Evolutionary conservation across 306 rosid species (phyloP), one percentile per base, ranked within the genome.

Genomic region (Glycine soja): DNA sequence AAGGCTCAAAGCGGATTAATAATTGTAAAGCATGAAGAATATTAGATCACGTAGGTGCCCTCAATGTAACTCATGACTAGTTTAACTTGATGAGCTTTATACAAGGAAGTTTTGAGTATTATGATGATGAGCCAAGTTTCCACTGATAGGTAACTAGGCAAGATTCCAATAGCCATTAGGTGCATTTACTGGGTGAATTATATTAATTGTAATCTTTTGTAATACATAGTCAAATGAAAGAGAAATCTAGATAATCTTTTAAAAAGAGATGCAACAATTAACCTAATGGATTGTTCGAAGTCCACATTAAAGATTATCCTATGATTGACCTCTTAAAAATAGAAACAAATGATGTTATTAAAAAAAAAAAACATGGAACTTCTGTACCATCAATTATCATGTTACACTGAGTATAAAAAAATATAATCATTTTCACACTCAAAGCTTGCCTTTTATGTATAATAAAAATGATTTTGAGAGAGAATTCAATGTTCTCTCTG

Each of bases 1-100:
- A 61, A 19, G 47, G 18, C 67, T 16, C 18, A 38, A 42, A 59
- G 54, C 48, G 50, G n/a, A 61, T 15, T 7, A 75, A 57, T 74
- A 75, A 78, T 80, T 36, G 67, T 10, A 7, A 43, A 70, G 67
- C n/a, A 59, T 8, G 68, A 46, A 56, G 59, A 70, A n/a, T 43
- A 16, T 7, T 38, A 47, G 59, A 56, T 56, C 32, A 16, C 2
- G 7, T 16, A 56, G 63, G 32, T 16, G 5, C 15, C 12, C 7
- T 59, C 3, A 24, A 16, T 59, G 40, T 9, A 19, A 59, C 7
- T 58, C 64, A 58, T 58, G 64, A 59, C 66, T 59, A 24, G 36
- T 58, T 7, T 59, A 59, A 59, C 38, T 59, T 59, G 7, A 59
- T 59, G 7, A 59, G 40, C 66, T 59, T 59, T 19, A 19, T 59